Percentiles rank a stretch among this genome's conserved stretches.
Conservation (phyloP, 768 basidiomycete species). For the Lactifluus pinguis region DNA sequence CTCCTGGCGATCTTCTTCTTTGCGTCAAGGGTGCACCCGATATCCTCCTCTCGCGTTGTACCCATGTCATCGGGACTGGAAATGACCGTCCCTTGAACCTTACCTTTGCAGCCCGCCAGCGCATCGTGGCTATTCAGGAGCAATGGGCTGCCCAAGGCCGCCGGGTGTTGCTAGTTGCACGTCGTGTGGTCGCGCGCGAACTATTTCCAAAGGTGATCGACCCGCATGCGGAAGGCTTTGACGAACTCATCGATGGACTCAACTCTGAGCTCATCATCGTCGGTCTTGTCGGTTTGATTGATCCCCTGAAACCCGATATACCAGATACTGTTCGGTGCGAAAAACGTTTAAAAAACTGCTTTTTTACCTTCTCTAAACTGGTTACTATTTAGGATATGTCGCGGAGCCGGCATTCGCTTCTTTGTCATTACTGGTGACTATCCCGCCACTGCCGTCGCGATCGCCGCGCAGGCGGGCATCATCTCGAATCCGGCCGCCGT, state of each 20-base stretch:
- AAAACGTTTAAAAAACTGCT: not conserved
- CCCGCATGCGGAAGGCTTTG: slow-evolving; percentile 30
- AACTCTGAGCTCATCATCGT: slow-evolving; percentile 42
- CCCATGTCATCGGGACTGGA: slow-evolving; percentile 30
- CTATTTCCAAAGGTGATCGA: slow-evolving; percentile 26
- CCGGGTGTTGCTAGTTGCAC: slow-evolving; percentile 53
- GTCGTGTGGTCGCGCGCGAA: slow-evolving; percentile 31
- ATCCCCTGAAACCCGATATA: slow-evolving; percentile 50
- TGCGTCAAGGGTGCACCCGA: slow-evolving; percentile 48
- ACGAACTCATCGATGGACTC: slow-evolving; percentile 34
- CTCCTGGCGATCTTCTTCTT: slow-evolving; percentile 25
- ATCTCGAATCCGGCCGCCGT: slow-evolving; percentile 32
- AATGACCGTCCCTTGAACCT: slow-evolving; percentile 31
- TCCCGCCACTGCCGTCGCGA: slow-evolving; percentile 51
- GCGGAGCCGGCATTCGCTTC: slow-evolving; percentile 51
- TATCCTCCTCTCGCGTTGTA: slow-evolving; percentile 35
- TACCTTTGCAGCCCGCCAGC: slow-evolving; percentile 21
- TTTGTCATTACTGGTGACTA: slow-evolving; percentile 58
- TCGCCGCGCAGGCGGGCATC: slow-evolving; percentile 54
- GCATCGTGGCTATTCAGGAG: slow-evolving; percentile 34
- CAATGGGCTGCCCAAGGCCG: slow-evolving; percentile 45
- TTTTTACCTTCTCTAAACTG: not conserved
- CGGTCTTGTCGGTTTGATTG: slow-evolving; percentile 51
- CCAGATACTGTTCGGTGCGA: slow-evolving; percentile 34
- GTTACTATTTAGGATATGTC: slow-evolving; percentile 28